Evolutionary conservation across 169 alveolate species (phyloP).

Genomic region (Theileria equi): DNA sequence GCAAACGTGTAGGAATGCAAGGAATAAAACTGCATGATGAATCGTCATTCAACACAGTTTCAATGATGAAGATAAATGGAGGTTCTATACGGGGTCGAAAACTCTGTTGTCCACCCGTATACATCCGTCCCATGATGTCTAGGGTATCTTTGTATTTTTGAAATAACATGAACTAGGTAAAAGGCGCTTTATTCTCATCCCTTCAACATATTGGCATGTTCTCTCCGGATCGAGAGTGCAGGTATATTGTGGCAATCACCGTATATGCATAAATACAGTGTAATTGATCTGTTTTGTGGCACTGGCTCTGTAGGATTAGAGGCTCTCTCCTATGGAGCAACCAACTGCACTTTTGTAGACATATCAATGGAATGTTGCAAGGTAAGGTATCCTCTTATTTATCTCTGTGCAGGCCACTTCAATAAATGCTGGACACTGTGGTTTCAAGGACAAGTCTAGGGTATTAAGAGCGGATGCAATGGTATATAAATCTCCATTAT

Average conservation of each 20-base stretch:
- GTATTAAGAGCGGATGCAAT: constrained; percentile 74
- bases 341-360: constrained; percentile 76
- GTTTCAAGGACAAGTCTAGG: constrained; percentile 57
- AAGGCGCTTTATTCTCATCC: constrained; percentile 58
- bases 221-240: constrained; percentile 5
- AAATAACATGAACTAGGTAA: constrained; percentile 38
- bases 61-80: constrained; percentile 42
- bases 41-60: too few relatives aligned
- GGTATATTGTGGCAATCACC: constrained; percentile 7
- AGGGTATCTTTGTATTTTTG: constrained; percentile 20
- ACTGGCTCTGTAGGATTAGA: constrained; percentile 81
- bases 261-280: constrained; percentile 28
- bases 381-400: constrained; percentile 17
- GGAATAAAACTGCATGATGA: too few relatives aligned
- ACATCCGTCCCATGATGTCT: constrained; percentile 76
- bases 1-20: too few relatives aligned
- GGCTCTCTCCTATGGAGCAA: constrained; percentile 74
- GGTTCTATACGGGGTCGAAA: constrained; percentile 68
- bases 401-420: constrained; percentile 40
- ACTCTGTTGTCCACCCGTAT: constrained; percentile 62
- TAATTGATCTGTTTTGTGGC: constrained; percentile 75
- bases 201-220: constrained; percentile 62
- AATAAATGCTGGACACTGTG: constrained; percentile 57
- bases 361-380: constrained; percentile 72
- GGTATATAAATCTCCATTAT: constrained; percentile 39